These are phyloP conservation scores for Trypanosoma congolense DNA, from an alignment of 208 protist genomes.

Conservation along the genomic window DNA sequence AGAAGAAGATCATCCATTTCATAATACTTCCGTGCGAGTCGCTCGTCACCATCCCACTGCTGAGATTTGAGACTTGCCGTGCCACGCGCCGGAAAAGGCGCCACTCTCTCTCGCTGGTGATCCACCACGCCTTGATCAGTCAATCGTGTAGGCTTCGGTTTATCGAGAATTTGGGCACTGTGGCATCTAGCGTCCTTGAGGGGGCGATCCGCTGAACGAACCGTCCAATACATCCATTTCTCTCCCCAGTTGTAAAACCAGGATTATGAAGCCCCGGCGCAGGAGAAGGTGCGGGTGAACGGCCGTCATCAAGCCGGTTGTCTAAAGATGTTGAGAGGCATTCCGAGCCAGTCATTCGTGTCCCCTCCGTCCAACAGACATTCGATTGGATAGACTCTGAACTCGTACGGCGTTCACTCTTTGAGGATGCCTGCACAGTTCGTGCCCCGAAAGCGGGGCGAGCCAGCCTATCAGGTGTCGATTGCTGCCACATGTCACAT, in stretches of 20 bases:
- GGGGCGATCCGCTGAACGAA: neutral
- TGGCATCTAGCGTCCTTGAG: neutral
- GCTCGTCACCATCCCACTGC: conserved; percentile 15
- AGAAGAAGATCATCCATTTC: conserved; percentile 24
- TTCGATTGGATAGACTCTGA: too few relatives aligned
- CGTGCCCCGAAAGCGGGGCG: too few relatives aligned
- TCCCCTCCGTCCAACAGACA: too few relatives aligned
- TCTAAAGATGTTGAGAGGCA: neutral
- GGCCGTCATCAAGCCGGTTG: neutral
- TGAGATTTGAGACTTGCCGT: neutral
- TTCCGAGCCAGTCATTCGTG: neutral
- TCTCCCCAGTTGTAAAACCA: neutral
- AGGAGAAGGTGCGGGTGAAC: neutral
- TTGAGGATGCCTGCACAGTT: too few relatives aligned
- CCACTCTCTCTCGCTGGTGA: neutral
- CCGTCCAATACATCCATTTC: neutral
- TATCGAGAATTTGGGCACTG: too few relatives aligned
- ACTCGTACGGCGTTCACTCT: too few relatives aligned
- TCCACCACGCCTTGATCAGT: neutral
- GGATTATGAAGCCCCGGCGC: neutral
- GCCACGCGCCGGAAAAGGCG: neutral
- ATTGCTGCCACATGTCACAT: too few relatives aligned
- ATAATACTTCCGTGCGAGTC: conserved; percentile 16
- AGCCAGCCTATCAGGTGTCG: too few relatives aligned
- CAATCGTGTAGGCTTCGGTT: neutral